A percentile compares a stretch with the other conserved stretches of the same genome.
These are phyloP conservation scores for Nitzschia sp. DNA, from an alignment of 108 stramenopile genomes.

Conservation along the genomic window DNA sequence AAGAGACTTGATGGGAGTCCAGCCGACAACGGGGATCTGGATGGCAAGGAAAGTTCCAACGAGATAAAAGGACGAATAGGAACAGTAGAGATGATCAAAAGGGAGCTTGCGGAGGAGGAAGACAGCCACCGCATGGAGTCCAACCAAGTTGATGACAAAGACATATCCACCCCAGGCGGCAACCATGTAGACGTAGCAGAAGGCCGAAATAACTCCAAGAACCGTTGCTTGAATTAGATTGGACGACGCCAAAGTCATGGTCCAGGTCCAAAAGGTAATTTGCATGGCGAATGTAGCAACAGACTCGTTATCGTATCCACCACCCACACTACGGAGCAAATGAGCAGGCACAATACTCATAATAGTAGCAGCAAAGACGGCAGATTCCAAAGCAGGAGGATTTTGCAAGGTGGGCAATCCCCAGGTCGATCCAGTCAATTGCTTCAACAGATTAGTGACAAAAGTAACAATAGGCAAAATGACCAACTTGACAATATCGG, in stretches of 20 bases:
- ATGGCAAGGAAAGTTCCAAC: conserved; percentile 92
- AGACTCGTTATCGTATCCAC: conserved; percentile 97
- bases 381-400: conserved; percentile 51
- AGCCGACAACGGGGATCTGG: conserved; percentile 87
- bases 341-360: conserved; percentile 88
- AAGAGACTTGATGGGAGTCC: conserved; percentile 76
- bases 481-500: conserved; percentile 21
- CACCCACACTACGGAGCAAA: conserved; percentile 84
- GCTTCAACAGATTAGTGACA: conserved; percentile 41
- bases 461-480: conserved; percentile 33
- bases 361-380: conserved; percentile 63
- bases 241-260: conserved; percentile 43
- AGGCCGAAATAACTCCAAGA: conserved; percentile 51
- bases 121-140: conserved; percentile 78
- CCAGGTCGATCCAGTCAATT: conserved; percentile 39
- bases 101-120: conserved; percentile 67
- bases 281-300: conserved; percentile 93
- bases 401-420: conserved; percentile 32
- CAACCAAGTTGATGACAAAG: conserved; percentile 97
- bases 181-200: conserved; percentile 95
- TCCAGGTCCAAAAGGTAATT: conserved; percentile 91
- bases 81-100: conserved; percentile 53
- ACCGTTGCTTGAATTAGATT: conserved; percentile 14
- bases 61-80: conserved; percentile 88
- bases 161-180: conserved; percentile 99